Evolutionary conservation across 2,329 filamentous ascomycete genomes (phyloP), one percentile per base, ranked within the genome.

Genomic region (Cladosporium sp.): DNA sequence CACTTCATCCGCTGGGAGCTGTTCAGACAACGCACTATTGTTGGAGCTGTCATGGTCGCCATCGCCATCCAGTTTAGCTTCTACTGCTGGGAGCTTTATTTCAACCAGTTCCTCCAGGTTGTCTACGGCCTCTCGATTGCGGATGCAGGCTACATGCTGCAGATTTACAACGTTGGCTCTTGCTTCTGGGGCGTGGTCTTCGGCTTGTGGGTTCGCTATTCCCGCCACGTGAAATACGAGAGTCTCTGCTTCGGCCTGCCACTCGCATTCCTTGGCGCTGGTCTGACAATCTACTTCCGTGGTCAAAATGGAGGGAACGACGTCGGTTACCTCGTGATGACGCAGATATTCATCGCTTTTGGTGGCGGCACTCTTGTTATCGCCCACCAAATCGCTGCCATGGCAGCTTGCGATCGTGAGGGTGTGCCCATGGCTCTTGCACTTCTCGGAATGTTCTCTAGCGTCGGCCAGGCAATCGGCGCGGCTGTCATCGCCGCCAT

Each of bases 381-480:
- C 57, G 82, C 81, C 57, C 81, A 85, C 53, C 84, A 90, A 72
- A 82, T 89, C 70, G 86, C 85, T 12, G 82, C 84, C 60, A 86
- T 89, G 78, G 84, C 86, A 0, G 85, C 83, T 1, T 65, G 65
- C 3, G 67, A 69, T 0, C 72, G 71, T 46, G 68, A 72, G 33
- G 69, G 71, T 56, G 69, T 73, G 26, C 68, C 72, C 3, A 66
- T 69, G 50, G 67, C 70, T 18, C 70, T 73, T 26, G 71, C 72
- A 6, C 58, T 70, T 28, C 65, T 71, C 55, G 68, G 65, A 28
- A 67, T 72, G 35, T 69, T 69, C n/a, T 63, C 62, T 62, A 67
- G 62, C 29, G 69, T 74, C 8, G 72, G 88, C 40, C 83, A 82
- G 23, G 85, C 86, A 0, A 78, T 89, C 10, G 88, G 87, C 0